Base-by-base conservation (phyloP, 2,329 filamentous ascomycete genomes). In the Aspergillus fijiensis region DNA sequence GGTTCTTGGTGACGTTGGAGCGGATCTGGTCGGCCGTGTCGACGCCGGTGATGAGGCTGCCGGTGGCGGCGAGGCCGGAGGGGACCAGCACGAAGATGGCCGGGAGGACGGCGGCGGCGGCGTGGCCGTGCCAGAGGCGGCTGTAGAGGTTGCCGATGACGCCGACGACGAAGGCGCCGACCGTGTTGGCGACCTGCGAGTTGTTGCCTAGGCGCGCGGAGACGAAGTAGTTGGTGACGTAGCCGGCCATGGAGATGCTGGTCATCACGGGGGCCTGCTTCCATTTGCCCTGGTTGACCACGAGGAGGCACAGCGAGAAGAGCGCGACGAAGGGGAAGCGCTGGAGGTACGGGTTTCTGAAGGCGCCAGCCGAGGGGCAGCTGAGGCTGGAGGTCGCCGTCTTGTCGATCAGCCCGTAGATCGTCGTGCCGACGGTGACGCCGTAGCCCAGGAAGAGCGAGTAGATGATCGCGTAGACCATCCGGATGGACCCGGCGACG, bases 251-350 rank as follows among this genome's bases (percentile, higher is more conserved):
- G 0, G 89, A 85, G 67, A 95, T 92, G 61, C 85, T 49, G 2
- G 90, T 77, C 89, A 93, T 94, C 55, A 89, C 82, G 0, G 90
- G 89, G 42, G 87, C 84, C 70, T 94, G 90, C 67, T 85, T 87
- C 84, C 85, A 90, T 74, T 91, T 91, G 59, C 88, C 89, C 67
- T 94, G 89, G 74, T 93, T 92, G 74, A 93, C 87, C 67, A 92
- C 82, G 63, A 88, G 89, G 47, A 92, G 82, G 70, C 87, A 90
- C 39, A 91, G 69, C 21, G 90, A 87, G 70, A 92, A 94, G 2
- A 83, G 75, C 0, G 89, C 84, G 0, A 93, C 90, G 70, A 91
- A 92, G 35, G 87, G 76, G 75, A 92, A 92, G 60, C 82, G 84
- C 63, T 81, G 84, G 9, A 68, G 61, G 49, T 72, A 72, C 31